Evolutionary conservation across 129 eudicot species (phyloP).

Genomic region (Arctium lappa): DNA sequence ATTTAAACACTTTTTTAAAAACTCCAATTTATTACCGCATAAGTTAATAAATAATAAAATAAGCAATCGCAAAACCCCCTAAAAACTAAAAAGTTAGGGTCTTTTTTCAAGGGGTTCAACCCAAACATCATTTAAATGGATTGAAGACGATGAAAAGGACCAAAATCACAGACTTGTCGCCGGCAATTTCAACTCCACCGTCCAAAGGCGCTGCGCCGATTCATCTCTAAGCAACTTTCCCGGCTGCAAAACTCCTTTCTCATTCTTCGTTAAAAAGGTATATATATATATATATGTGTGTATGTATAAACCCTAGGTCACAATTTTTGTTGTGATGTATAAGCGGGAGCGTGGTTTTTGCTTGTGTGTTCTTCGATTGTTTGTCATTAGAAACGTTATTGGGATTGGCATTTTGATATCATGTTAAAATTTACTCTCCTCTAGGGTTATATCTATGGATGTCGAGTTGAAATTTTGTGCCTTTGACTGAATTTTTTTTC

Average conservation of each 20-base stretch:
- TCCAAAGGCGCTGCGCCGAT: not conserved
- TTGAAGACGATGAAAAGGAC: not conserved
- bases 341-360: not conserved
- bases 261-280: not conserved
- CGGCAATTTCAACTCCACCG: not conserved
- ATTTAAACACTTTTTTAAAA: too few species aligned
- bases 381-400: not conserved
- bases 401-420: not conserved
- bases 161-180: not conserved
- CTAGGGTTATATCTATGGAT: not conserved
- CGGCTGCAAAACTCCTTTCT: not conserved
- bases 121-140: not conserved
- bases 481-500: not conserved
- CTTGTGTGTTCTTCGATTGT: not conserved
- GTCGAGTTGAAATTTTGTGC: not conserved
- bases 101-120: not conserved
- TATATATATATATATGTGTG: too few species aligned
- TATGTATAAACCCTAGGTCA: not conserved
- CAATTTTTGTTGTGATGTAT: not conserved
- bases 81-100: not conserved
- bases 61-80: too few species aligned
- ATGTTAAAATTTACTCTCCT: not conserved
- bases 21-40: too few species aligned
- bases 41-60: too few species aligned
- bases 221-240: not conserved